Conservation (phyloP, 805 yeast species). For the Geotrichum ghanense region DNA sequence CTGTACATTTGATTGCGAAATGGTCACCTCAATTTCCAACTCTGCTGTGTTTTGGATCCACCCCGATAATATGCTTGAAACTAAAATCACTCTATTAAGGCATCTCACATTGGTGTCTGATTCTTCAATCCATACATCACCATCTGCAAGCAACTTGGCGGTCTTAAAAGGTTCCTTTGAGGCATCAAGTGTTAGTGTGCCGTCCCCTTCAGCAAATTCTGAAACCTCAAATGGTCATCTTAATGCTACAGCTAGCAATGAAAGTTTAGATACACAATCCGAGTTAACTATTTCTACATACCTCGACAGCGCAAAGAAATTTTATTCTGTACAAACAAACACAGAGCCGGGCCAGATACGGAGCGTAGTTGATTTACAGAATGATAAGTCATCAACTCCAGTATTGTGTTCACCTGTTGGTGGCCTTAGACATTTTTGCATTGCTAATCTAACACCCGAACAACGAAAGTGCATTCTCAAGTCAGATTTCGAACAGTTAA, state of each 20-base stretch:
- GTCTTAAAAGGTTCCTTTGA: neutral
- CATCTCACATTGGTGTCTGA: conserved; percentile 29
- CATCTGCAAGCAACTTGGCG: conserved; percentile 2
- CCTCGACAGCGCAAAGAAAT: conserved; percentile 29
- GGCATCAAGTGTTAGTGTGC: conserved; percentile 3
- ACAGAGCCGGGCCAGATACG: conserved; percentile 31
- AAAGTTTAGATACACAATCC: conserved; percentile 13
- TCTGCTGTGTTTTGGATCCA: conserved; percentile 44
- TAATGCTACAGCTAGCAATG: conserved; percentile 10
- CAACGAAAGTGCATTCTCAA: conserved; percentile 7
- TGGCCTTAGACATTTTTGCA: conserved; percentile 25
- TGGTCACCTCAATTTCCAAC: conserved; percentile 25
- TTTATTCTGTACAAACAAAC: conserved; percentile 25
- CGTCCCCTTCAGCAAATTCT: neutral
- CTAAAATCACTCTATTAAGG: conserved; percentile 35
- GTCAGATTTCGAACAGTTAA: conserved; percentile 5
- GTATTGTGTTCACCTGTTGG: conserved; percentile 29
- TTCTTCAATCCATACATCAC: conserved; percentile 2
- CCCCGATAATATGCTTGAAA: conserved; percentile 44
- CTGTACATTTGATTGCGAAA: conserved; percentile 25
- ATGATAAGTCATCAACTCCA: conserved; percentile 7
- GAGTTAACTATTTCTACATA: conserved; percentile 15
- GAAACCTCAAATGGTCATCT: conserved; percentile 11
- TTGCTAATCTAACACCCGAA: conserved; percentile 9
- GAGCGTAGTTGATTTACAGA: conserved; percentile 10